Evolutionary conservation across 2,329 filamentous ascomycete species (phyloP).

Genomic region (Trichoderma atroviride): DNA sequence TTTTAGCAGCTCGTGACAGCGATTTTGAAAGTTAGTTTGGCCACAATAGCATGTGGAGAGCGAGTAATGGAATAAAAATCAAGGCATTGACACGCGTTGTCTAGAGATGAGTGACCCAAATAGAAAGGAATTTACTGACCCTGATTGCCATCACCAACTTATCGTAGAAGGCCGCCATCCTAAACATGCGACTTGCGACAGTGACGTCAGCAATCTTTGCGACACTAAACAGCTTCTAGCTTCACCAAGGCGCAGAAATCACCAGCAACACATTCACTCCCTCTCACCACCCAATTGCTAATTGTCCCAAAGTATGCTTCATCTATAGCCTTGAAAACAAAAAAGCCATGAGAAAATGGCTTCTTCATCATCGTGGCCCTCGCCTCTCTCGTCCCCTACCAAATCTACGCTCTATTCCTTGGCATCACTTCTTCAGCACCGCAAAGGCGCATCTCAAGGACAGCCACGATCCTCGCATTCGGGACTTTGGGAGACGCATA

Average conservation of each 20-base stretch:
- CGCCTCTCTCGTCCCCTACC: constrained; percentile 16
- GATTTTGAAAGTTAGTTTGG: not conserved
- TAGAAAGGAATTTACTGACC: not conserved
- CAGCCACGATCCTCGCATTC: constrained; percentile 44
- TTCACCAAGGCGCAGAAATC: not conserved
- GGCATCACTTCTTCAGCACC: constrained; percentile 15
- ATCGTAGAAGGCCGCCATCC: not conserved
- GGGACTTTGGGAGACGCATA: constrained; percentile 47
- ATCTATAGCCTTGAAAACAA: not conserved
- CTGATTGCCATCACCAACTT: not conserved
- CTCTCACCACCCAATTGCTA: too few species aligned
- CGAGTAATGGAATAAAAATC: not conserved
- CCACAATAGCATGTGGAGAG: not conserved
- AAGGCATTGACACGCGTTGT: not conserved
- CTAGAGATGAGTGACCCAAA: not conserved
- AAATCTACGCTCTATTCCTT: not conserved
- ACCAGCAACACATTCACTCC: not conserved
- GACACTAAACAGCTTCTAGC: not conserved
- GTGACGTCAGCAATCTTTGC: constrained; percentile 26
- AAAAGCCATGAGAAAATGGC: constrained; percentile 26
- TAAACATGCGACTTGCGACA: not conserved
- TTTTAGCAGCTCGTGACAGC: not conserved
- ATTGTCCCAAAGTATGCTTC: not conserved
- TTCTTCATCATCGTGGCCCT: not conserved
- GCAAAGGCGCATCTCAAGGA: constrained; percentile 23